These are phyloP conservation scores for Populus trichocarpa DNA, from an alignment of 441 rosid species.

Conservation along the genomic window DNA sequence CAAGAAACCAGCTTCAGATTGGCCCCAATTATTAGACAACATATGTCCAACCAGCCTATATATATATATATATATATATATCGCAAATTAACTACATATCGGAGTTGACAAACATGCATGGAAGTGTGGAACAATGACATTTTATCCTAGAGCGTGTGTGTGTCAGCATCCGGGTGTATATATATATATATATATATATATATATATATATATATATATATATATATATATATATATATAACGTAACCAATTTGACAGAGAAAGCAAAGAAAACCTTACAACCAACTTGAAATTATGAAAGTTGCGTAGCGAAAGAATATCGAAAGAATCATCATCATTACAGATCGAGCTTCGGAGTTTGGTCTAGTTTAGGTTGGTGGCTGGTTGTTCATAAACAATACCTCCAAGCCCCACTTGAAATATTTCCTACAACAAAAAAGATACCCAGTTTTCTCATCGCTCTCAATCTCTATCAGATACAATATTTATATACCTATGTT, in stretches of 20 bases:
- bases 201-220: background rate
- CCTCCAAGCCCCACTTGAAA: background rate
- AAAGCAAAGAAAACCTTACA: background rate
- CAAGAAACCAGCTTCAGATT: too few species aligned
- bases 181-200: background rate
- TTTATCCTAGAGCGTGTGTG: background rate
- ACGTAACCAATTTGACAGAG: background rate
- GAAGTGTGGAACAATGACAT: background rate
- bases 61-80: too few species aligned
- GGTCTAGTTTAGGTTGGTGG: background rate
- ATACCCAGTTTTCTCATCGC: background rate
- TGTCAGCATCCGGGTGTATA: background rate
- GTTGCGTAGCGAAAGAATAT: background rate
- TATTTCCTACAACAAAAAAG: background rate
- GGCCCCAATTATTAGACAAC: too few species aligned
- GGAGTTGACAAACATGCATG: background rate
- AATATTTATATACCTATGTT: background rate
- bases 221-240: background rate
- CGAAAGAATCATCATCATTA: background rate
- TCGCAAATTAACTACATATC: too few species aligned
- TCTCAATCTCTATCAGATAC: background rate
- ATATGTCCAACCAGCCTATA: too few species aligned
- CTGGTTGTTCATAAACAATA: background rate
- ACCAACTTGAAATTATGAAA: background rate
- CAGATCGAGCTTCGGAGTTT: background rate